These are phyloP conservation scores for Pseudogymnoascus sp. DNA, from an alignment of 2,329 filamentous ascomycete genomes.

Conservation along the genomic window DNA sequence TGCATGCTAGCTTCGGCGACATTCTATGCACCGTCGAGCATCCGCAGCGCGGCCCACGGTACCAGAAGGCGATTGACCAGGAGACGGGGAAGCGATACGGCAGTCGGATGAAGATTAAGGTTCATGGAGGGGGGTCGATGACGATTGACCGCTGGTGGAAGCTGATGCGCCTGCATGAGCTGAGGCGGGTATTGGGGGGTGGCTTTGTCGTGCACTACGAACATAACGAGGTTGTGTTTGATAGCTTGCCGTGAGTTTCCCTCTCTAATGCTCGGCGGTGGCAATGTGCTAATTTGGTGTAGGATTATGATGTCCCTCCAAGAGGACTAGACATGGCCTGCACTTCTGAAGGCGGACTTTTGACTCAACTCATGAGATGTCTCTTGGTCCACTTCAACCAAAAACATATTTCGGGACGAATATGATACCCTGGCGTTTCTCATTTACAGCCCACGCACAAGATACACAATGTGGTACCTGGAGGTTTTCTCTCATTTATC, in stretches of 20 bases:
- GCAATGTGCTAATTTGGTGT: neutral
- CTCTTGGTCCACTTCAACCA: neutral
- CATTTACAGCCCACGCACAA: neutral
- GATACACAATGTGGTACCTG: neutral
- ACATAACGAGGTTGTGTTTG: slow-evolving; percentile 52
- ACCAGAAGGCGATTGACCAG: slow-evolving; percentile 55
- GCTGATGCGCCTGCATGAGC: slow-evolving; percentile 52
- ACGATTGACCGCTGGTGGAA: slow-evolving; percentile 71
- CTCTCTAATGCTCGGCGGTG: neutral
- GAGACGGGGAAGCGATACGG: slow-evolving; percentile 55
- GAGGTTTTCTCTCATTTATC: neutral
- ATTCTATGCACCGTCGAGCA: slow-evolving; percentile 61
- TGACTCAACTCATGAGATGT: neutral
- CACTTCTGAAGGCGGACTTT: neutral
- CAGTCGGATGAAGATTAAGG: slow-evolving; percentile 53
- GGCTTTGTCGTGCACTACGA: slow-evolving; percentile 59
- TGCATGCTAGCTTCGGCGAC: slow-evolving; percentile 61
- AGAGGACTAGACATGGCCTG: neutral
- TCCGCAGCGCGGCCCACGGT: slow-evolving; percentile 58
- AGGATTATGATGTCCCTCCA: slow-evolving; percentile 2
- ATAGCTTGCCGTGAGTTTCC: slow-evolving; percentile 43
- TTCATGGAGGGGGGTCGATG: slow-evolving; percentile 52
- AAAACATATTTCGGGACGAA: neutral
- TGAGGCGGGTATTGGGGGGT: slow-evolving; percentile 53
- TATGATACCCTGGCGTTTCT: slow-evolving; percentile 3